Evolutionary conservation across 2,329 filamentous ascomycete genomes (phyloP).

Genomic region (Pyrenochaeta sp.): DNA sequence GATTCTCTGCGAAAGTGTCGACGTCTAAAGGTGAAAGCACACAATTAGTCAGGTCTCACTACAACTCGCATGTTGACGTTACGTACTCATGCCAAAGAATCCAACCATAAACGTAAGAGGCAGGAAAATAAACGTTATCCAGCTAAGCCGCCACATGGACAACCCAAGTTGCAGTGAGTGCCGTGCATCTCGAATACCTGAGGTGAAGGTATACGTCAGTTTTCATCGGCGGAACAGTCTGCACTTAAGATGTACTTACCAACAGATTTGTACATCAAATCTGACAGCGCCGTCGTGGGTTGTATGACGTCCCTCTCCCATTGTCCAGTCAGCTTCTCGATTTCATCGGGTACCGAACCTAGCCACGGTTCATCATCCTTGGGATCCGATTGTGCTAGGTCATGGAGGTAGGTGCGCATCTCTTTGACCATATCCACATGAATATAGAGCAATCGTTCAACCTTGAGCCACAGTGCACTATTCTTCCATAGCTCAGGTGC

Average conservation of each 20-base stretch:
- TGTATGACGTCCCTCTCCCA: constrained; percentile 61
- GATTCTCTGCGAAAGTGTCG: constrained; percentile 48
- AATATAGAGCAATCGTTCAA: constrained; percentile 61
- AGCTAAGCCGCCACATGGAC: constrained; percentile 66
- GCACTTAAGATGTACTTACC: constrained; percentile 29
- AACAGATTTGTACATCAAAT: constrained; percentile 62
- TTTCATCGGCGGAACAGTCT: not conserved
- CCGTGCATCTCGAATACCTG: constrained; percentile 58
- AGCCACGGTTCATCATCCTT: constrained; percentile 53
- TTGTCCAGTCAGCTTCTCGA: constrained; percentile 57
- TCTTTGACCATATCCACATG: constrained; percentile 60
- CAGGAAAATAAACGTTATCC: constrained; percentile 79
- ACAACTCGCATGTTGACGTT: not conserved
- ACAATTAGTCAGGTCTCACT: not conserved
- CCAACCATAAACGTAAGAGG: constrained; percentile 61
- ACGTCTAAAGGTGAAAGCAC: constrained; percentile 46
- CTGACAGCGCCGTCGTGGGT: constrained; percentile 59
- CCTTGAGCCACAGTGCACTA: constrained; percentile 60
- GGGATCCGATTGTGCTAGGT: constrained; percentile 49
- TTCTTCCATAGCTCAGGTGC: constrained; percentile 63
- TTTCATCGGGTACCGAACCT: constrained; percentile 50
- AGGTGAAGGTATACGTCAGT: not conserved
- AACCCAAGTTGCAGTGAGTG: constrained; percentile 59
- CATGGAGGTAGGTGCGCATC: constrained; percentile 54
- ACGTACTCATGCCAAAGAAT: constrained; percentile 60